These are phyloP conservation scores for Mycena leptocephala DNA, from an alignment of 768 basidiomycete species.

Conservation along the genomic window DNA sequence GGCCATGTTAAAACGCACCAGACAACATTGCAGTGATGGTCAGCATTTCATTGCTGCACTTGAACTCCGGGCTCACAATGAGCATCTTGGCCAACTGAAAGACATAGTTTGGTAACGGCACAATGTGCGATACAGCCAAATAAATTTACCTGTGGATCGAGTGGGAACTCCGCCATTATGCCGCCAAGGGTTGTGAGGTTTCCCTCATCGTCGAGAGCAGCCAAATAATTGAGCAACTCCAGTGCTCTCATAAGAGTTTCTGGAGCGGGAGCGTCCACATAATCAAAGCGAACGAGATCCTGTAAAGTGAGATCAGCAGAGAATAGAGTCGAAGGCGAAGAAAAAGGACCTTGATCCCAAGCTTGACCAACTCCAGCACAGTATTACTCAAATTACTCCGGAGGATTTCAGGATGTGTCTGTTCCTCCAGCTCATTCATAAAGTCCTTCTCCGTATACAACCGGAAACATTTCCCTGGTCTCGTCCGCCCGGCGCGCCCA, in stretches of 20 bases:
- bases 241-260: constrained; percentile 98
- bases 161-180: constrained; percentile 98
- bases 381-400: constrained; percentile 95
- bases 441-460: constrained; percentile 98
- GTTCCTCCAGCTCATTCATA: constrained; percentile 95
- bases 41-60: constrained; percentile 95
- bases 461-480: constrained; percentile 98
- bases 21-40: constrained; percentile 98
- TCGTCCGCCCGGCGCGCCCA: constrained; percentile 95
- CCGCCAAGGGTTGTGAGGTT: constrained; percentile 88
- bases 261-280: constrained; percentile 94
- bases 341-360: constrained; percentile 84
- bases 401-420: constrained; percentile 97
- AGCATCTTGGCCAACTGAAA: constrained; percentile 91
- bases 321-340: neutral
- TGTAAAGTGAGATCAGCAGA: constrained; percentile 38
- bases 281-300: constrained; percentile 92
- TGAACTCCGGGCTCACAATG: constrained; percentile 94
- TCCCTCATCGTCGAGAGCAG: constrained; percentile 95
- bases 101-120: constrained; percentile 3
- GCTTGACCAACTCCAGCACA: constrained; percentile 93
- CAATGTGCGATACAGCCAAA: neutral
- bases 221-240: constrained; percentile 93
- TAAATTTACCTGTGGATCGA: constrained; percentile 90
- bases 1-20: constrained; percentile 61